Conservation (phyloP, 345 rosid species). For the Lagerstroemia speciosa region DNA sequence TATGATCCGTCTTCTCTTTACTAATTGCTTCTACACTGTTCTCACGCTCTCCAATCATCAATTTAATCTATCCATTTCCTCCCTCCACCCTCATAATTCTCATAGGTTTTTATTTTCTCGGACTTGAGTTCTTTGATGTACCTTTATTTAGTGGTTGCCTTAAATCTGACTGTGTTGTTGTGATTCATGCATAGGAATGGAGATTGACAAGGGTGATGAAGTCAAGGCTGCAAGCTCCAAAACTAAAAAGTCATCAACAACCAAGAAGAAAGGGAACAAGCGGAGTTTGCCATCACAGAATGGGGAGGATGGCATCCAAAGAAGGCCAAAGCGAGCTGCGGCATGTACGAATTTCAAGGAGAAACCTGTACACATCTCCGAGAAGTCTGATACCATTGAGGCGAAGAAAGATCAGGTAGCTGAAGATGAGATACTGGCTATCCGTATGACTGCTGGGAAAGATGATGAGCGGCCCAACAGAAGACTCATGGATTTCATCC, state of each 20-base stretch:
- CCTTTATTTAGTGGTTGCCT: constrained; percentile 2
- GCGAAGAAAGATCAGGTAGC: constrained; percentile 30
- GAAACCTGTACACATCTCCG: constrained; percentile 30
- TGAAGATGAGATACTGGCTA: constrained; percentile 44
- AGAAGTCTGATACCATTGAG: constrained; percentile 37
- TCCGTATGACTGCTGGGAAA: constrained; percentile 24
- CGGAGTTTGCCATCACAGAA: constrained; percentile 17
- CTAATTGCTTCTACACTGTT: neutral
- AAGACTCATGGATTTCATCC: constrained; percentile 43
- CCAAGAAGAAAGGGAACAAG: constrained; percentile 22
- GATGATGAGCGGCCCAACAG: constrained; percentile 34
- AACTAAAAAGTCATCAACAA: constrained; percentile 9
- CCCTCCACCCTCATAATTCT: neutral
- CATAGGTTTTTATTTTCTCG: neutral
- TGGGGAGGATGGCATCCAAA: constrained; percentile 19
- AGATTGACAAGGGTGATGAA: constrained; percentile 9
- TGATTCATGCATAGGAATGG: constrained; percentile 9
- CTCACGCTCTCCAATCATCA: neutral
- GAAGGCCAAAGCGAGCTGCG: constrained; percentile 69
- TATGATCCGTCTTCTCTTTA: neutral
- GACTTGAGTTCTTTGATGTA: neutral
- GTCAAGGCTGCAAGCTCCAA: constrained; percentile 10
- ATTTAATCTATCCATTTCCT: neutral
- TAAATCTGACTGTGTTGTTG: neutral
- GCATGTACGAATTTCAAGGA: constrained; percentile 66